A percentile compares a stretch with the other conserved stretches of the same genome.
Evolutionary conservation across 129 eudicot species (phyloP).

Genomic region (Centaurea solstitialis): DNA sequence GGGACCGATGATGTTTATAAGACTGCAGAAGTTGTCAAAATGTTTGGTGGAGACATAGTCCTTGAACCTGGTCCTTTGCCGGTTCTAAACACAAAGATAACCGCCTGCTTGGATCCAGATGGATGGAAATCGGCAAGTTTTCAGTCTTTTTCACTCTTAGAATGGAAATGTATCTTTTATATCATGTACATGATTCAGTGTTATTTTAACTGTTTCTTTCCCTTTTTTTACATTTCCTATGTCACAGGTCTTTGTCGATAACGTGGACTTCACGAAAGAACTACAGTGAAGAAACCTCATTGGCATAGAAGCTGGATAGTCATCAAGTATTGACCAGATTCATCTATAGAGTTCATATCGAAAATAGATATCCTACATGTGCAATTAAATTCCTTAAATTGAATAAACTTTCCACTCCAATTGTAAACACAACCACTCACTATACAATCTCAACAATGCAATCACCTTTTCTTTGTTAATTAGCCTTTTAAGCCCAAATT

Average conservation of each 20-base stretch:
- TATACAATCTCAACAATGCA: constrained; percentile 13
- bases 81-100: constrained; percentile 79
- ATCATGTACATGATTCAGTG: background rate
- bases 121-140: constrained; percentile 83
- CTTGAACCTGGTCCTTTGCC: constrained; percentile 89
- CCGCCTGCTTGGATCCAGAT: constrained; percentile 94
- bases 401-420: background rate
- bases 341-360: background rate
- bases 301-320: background rate
- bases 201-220: background rate
- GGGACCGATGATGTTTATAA: constrained; percentile 91
- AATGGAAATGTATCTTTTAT: background rate
- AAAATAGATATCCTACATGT: background rate
- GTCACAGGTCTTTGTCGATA: constrained; percentile 67
- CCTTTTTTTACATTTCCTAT: background rate
- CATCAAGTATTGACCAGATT: background rate
- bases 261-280: constrained; percentile 59
- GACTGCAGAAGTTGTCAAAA: constrained; percentile 77
- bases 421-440: background rate
- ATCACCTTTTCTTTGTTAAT: background rate
- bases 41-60: constrained; percentile 69
- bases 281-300: constrained; percentile 8
- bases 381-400: background rate
- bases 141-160: constrained; percentile 1
- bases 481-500: background rate